These are phyloP conservation scores for Paecilomyces sp. DNA, from an alignment of 2,329 filamentous ascomycete species.

Conservation along the genomic window DNA sequence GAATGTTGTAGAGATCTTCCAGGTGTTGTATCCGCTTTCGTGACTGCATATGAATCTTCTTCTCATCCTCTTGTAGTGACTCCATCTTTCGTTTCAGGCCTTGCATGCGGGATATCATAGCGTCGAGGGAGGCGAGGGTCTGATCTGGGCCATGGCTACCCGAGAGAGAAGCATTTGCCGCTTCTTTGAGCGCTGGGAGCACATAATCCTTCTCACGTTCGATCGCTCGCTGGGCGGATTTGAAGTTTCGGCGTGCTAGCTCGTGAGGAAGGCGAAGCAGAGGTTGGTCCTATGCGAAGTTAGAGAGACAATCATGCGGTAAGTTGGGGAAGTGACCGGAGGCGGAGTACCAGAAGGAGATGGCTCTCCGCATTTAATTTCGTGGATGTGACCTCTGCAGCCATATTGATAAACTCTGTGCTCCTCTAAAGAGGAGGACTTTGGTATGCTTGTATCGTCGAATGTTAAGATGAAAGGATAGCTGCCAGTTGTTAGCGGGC, in stretches of 20 bases:
- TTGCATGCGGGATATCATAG: conserved; percentile 78
- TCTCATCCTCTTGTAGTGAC: conserved; percentile 70
- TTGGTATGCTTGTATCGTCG: not conserved
- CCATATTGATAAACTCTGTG: conserved; percentile 19
- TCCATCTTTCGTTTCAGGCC: conserved; percentile 83
- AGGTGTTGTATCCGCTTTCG: conserved; percentile 73
- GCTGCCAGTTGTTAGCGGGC: no score
- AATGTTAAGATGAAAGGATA: not conserved
- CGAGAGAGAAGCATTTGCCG: conserved; percentile 57
- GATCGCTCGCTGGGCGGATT: conserved; percentile 53
- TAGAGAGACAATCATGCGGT: conserved; percentile 5
- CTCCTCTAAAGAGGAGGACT: no score
- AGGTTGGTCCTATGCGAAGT: conserved; percentile 67
- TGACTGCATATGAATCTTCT: conserved; percentile 65
- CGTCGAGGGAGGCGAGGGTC: conserved; percentile 73
- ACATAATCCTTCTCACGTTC: conserved; percentile 43
- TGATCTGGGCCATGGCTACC: conserved; percentile 58
- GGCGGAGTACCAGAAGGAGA: conserved; percentile 36
- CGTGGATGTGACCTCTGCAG: conserved; percentile 38
- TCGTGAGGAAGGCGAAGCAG: conserved; percentile 89
- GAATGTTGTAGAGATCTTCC: conserved; percentile 70
- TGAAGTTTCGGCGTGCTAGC: conserved; percentile 89
- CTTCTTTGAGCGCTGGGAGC: conserved; percentile 42
- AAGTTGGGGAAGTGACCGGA: conserved; percentile 3
- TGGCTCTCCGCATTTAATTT: conserved; percentile 46